Conservation (phyloP, 2,329 filamentous ascomycete species). For the Dryadomyces quercus-mongolicae region DNA sequence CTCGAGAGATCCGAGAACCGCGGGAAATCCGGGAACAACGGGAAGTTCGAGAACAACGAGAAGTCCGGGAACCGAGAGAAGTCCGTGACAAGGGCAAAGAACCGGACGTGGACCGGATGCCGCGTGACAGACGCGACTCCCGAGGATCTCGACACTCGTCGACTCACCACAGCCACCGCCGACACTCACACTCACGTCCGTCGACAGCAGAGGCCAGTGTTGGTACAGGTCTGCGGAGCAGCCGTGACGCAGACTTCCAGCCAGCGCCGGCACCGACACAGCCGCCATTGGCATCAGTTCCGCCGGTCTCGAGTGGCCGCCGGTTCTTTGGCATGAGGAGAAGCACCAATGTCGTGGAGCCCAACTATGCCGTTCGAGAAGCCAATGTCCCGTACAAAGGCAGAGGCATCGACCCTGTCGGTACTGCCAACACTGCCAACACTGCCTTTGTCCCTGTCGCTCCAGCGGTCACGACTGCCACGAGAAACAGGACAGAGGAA, state of each 20-base stretch:
- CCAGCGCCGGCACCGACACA: conserved; percentile 3
- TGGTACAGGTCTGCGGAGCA: not conserved
- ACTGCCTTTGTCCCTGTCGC: not conserved
- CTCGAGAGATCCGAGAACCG: not conserved
- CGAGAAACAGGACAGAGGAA: not conserved
- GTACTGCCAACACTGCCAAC: conserved; percentile 8
- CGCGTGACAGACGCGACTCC: not conserved
- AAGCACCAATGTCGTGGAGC: conserved; percentile 17
- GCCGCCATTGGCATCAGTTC: not conserved
- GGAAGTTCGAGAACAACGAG: not conserved
- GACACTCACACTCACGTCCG: conserved; percentile 7
- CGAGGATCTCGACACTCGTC: not conserved
- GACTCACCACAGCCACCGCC: conserved; percentile 1
- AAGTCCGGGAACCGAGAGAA: not conserved
- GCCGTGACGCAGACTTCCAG: not conserved
- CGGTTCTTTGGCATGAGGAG: conserved; percentile 19
- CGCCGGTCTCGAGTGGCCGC: conserved; percentile 10
- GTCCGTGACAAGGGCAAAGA: not conserved
- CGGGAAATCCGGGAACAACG: not conserved
- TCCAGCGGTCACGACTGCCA: not conserved
- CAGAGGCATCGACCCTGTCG: not conserved
- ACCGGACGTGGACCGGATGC: not conserved
- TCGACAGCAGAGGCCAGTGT: conserved; percentile 5
- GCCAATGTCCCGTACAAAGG: conserved; percentile 14
- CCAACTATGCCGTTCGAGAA: conserved; percentile 21